phyloP scores from a whole-genome alignment of 495 filamentous ascomycete genomes.

The Aspergillus asperescens region DNA sequence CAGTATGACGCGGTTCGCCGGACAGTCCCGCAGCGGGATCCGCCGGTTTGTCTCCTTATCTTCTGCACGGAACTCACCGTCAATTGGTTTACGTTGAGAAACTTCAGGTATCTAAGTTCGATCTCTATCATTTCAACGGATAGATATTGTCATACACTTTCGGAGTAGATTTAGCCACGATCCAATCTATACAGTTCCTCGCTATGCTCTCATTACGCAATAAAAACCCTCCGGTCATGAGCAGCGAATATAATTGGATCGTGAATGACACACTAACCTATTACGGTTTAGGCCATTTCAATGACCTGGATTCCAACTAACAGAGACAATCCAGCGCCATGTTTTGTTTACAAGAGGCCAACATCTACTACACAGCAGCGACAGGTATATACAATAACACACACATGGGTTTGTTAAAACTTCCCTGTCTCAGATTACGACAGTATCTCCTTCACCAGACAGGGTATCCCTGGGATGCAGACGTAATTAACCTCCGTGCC shows the following conservation, averaged over 20 bases:
- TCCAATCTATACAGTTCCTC: too few species aligned
- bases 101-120: too few species aligned
- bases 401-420: conserved; percentile 25
- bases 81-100: too few species aligned
- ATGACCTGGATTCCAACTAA: conserved; percentile 24
- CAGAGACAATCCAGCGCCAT: conserved; percentile 22
- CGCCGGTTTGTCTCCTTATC: neutral
- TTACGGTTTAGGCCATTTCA: conserved; percentile 28
- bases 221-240: too few species aligned
- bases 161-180: too few species aligned
- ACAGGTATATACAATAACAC: conserved; percentile 29
- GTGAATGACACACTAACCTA: too few species aligned
- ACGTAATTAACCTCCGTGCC: conserved; percentile 32
- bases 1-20: neutral
- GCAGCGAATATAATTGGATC: too few species aligned
- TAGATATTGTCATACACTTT: too few species aligned
- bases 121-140: neutral
- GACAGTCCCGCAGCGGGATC: neutral
- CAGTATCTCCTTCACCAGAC: conserved; percentile 32
- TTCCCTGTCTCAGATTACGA: conserved; percentile 28
- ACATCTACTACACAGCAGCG: conserved; percentile 36
- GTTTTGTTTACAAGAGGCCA: conserved; percentile 32
- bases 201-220: too few species aligned
- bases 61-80: too few species aligned
- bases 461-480: conserved; percentile 34